These are phyloP conservation scores for Tribonema minus DNA, from an alignment of 108 stramenopile genomes.

Conservation along the genomic window DNA sequence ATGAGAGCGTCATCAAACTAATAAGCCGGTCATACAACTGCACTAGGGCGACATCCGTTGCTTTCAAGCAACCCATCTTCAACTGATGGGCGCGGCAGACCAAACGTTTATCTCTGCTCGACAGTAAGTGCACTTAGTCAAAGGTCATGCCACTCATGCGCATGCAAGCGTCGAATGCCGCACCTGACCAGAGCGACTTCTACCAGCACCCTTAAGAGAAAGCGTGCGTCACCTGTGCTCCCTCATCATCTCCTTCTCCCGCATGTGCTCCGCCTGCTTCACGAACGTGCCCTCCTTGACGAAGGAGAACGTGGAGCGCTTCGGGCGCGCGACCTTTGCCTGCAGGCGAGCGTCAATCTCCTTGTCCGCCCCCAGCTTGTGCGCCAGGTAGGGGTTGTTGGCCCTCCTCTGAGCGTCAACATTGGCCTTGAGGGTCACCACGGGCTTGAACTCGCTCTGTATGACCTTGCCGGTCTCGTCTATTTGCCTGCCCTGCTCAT, in stretches of 20 bases:
- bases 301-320: slow-evolving; percentile 22
- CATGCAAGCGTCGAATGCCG: not conserved
- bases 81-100: too few species aligned
- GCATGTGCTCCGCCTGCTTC: slow-evolving; percentile 5
- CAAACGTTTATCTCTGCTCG: too few species aligned
- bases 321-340: slow-evolving; percentile 3
- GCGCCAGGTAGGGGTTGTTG: slow-evolving; percentile 16
- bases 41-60: too few species aligned
- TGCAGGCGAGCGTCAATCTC: slow-evolving; percentile 16
- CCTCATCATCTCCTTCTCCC: not conserved
- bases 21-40: too few species aligned
- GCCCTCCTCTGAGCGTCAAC: slow-evolving; percentile 4
- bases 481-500: slow-evolving; percentile 8
- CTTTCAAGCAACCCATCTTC: too few species aligned
- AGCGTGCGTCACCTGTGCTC: too few species aligned
- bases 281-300: slow-evolving; percentile 24
- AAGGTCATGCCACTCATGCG: not conserved
- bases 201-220: not conserved
- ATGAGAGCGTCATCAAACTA: too few species aligned
- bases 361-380: slow-evolving; percentile 2
- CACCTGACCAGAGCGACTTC: not conserved
- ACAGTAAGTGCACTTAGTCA: too few species aligned
- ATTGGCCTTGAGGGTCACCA: slow-evolving; percentile 27
- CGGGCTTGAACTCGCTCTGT: not conserved
- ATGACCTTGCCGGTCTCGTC: slow-evolving; percentile 12